phyloP scores from a whole-genome alignment of 345 rosid genomes.

The Eucalyptus tenuipes region DNA sequence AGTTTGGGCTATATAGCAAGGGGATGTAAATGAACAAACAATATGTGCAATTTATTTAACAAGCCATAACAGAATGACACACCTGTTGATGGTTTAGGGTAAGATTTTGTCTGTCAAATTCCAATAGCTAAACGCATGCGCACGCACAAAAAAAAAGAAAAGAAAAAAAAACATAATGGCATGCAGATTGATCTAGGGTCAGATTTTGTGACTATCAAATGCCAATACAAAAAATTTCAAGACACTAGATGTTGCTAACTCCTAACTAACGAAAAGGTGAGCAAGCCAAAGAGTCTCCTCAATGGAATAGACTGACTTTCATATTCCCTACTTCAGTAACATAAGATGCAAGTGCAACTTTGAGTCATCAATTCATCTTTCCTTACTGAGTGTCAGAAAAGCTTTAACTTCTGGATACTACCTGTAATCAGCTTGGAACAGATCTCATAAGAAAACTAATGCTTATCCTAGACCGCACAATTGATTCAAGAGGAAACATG shows the following conservation, averaged over 20 bases:
- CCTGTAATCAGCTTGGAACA: background rate
- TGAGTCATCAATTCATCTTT: background rate
- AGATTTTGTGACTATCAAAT: background rate
- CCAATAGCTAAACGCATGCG: accelerated
- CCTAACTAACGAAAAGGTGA: background rate
- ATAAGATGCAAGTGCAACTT: background rate
- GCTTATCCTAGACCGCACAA: background rate
- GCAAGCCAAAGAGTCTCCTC: background rate
- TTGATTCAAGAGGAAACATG: background rate
- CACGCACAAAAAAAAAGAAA: accelerated
- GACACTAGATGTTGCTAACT: background rate
- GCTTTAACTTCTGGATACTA: background rate
- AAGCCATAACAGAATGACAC: background rate
- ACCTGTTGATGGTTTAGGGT: background rate
- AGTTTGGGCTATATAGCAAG: background rate
- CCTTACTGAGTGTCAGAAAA: background rate
- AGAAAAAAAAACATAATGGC: background rate
- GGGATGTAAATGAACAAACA: background rate
- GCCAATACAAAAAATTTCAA: background rate
- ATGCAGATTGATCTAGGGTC: background rate
- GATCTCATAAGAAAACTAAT: background rate
- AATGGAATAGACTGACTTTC: background rate
- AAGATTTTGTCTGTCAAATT: background rate
- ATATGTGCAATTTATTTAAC: background rate
- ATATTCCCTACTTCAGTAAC: background rate